phyloP scores from a whole-genome alignment of 2,329 filamentous ascomycete genomes.

The Cladosporium halotolerans region DNA sequence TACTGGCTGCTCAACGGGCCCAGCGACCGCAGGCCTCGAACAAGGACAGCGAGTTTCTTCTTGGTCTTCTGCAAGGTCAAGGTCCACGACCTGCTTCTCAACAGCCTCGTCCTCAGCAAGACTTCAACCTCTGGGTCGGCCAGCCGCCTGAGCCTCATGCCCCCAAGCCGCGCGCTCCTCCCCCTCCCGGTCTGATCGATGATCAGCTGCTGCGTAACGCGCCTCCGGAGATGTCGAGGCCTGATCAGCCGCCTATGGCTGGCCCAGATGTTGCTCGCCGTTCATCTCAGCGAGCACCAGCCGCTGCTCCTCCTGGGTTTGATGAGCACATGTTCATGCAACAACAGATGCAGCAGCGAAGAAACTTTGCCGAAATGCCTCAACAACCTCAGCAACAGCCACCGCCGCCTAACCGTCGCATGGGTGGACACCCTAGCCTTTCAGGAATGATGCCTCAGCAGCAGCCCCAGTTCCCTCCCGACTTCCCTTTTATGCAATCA shows the following conservation, averaged over 20 bases:
- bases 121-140: conserved; percentile 32
- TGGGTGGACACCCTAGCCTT: conserved; percentile 24
- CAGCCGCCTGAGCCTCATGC: conserved; percentile 31
- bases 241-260: conserved; percentile 16
- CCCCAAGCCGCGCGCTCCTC: conserved; percentile 32
- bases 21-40: conserved; percentile 39
- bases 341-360: conserved; percentile 20
- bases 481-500: conserved; percentile 16
- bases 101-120: conserved; percentile 19
- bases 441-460: conserved; percentile 26
- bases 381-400: conserved; percentile 19
- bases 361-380: conserved; percentile 21
- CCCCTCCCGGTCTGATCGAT: conserved; percentile 29
- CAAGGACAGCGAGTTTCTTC: conserved; percentile 71
- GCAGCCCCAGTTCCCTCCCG: conserved; percentile 16
- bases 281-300: conserved; percentile 23
- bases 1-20: conserved; percentile 35
- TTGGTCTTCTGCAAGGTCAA: conserved; percentile 62
- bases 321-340: conserved; percentile 26
- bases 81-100: conserved; percentile 31
- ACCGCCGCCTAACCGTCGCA: conserved; percentile 15
- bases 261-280: conserved; percentile 19
- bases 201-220: conserved; percentile 29
- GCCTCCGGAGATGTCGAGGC: conserved; percentile 17
- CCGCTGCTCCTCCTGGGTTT: conserved; percentile 27